Base-by-base conservation (phyloP, 371 early-diverging fungal species). In the Blakeslea trispora region DNA sequence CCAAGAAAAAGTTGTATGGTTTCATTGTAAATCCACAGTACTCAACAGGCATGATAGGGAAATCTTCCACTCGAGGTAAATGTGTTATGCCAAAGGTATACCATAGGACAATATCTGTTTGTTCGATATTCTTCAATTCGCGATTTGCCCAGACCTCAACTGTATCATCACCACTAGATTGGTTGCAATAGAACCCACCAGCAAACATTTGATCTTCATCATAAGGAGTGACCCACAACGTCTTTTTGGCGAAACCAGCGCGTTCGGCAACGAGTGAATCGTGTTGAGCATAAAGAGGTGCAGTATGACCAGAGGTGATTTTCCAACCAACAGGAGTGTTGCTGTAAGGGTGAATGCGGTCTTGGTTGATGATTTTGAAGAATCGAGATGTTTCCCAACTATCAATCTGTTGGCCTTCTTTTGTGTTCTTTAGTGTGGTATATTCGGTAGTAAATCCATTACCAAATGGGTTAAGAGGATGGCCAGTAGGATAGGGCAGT, bases 21-120 rank as follows among this genome's bases (percentile, higher is more conserved):
- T 74, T 72, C 67, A 81, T 74, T 57, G 53, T 63, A 61, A 81
- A 75, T 44, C 81, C 79, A 55, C 68, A 64, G 52, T 59, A 62
- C 54, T 79, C 81, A 4, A 77, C 79, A 47, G 79, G 75, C 81
- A 81, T 81, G 32, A 81, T 55, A 40, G 81, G 81, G 63, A 79
- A 79, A 50, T 81, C 81, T 60, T 81, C 81, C 9, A 69, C 79
- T 43, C 81, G 72, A 32, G 77, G 77, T 48, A 79, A 55, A 47
- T 81, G 81, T 17, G 79, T 79, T 32, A 81, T 59, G 50, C 77
- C 81, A 63, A 81, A 81, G 9, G 79, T 77, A 35, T 71, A 67
- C 81, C 81, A 81, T n/a, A 79, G 37, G 10, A 79, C 77, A 43
- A 81, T 69, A 57, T 81, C 81, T 1, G 47, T 60, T 48, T 81